Base-by-base conservation (phyloP, 129 eudicot species). In the Artemisia argyi region DNA sequence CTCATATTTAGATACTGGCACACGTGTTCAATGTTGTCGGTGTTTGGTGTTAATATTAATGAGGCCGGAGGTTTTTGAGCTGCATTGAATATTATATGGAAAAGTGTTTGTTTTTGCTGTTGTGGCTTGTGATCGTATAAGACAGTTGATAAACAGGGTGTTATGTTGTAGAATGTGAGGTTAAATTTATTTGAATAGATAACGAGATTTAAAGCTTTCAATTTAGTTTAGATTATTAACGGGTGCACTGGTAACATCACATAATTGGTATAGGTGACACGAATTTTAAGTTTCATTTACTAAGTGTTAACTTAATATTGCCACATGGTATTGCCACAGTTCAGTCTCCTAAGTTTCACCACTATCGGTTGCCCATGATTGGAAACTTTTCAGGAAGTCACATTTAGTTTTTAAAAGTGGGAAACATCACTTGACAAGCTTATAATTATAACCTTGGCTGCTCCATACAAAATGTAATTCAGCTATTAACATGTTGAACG, bases 191-290 rank as follows among this genome's bases (percentile, higher is more conserved):
- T n/a, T 30, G 12, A 61, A 30, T 30, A 28, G 35, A 39, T 16
- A 22, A 72, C 60, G 13, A 11, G 50, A 73, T 48, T 61, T 47
- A 12, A 5, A 3, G 48, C 28, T 10, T 17, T 60, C 26, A 13
- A 1, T 47, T 47, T 61, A 11, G 30, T 49, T 19, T 73, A 48
- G 61, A 48, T 65, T 22, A 48, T 61, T 4, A 49, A 26, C 20
- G 56, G 60, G 69, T 58, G 53, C 74, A 68, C 68, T 76, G 22
- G 24, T n/a, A 44, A 58, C 18, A 22, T 76, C 39, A 68, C 62
- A 44, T 58, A 48, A 19, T 47, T 76, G 61, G 69, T 76, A 12
- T 30, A 30, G 35, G 35, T 30, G 35, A 30, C 35, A 4, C 35
- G 4, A 3, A 4, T 30, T 30, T 30, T 30, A 30, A 30, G 35